phyloP scores from a whole-genome alignment of 1,284 basidiomycete species.

The Veloporphyrellus conicus region DNA sequence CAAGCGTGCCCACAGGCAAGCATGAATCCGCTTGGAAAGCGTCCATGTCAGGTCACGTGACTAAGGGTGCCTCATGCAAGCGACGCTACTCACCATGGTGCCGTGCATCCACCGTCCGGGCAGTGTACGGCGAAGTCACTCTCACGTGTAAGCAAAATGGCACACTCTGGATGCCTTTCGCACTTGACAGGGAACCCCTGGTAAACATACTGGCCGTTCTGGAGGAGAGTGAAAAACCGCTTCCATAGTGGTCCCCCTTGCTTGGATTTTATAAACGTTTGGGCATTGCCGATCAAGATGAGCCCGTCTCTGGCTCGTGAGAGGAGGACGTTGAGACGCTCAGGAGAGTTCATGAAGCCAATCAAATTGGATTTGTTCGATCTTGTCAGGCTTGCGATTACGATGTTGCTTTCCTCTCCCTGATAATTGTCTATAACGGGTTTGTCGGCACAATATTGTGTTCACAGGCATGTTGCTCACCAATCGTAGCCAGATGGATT shows the following conservation, averaged over 20 bases:
- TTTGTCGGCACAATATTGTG: not conserved
- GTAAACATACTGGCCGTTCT: constrained; percentile 43
- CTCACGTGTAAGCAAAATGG: constrained; percentile 34
- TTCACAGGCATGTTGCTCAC: constrained; percentile 28
- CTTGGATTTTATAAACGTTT: constrained; percentile 49
- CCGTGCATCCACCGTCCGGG: constrained; percentile 57
- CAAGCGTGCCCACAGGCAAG: constrained; percentile 47
- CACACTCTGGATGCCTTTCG: constrained; percentile 45
- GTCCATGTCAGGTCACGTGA: not conserved
- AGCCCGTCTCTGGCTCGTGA: constrained; percentile 56
- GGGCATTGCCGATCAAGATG: constrained; percentile 56
- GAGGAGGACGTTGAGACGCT: constrained; percentile 59
- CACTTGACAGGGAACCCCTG: constrained; percentile 54
- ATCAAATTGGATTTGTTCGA: constrained; percentile 52
- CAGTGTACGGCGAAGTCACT: constrained; percentile 47
- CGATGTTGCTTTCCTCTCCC: constrained; percentile 62
- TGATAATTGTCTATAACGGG: constrained; percentile 51
- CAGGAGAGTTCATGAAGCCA: constrained; percentile 60
- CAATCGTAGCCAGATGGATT: constrained; percentile 55
- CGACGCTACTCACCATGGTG: constrained; percentile 46
- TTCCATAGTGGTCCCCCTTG: constrained; percentile 51
- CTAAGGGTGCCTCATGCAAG: not conserved
- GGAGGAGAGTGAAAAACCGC: constrained; percentile 42
- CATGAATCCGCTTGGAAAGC: constrained; percentile 3
- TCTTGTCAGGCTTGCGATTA: constrained; percentile 51